Conservation (phyloP, 179 eudicot species). For the Camellia oleifera region DNA sequence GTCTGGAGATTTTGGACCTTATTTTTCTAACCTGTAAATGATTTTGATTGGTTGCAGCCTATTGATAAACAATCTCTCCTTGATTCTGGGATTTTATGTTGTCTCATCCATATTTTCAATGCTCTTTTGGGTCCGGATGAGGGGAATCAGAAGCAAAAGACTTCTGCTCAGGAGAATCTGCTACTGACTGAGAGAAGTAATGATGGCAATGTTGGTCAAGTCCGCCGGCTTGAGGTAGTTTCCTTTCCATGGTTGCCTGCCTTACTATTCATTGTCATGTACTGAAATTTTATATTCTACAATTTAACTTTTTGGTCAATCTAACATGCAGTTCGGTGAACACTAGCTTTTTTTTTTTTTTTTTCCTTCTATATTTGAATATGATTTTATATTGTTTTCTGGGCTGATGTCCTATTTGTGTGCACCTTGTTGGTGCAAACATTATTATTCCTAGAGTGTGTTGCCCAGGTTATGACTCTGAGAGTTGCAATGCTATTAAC, state of each 20-base stretch:
- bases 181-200: slow-evolving; percentile 19
- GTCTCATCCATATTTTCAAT: slow-evolving; percentile 82
- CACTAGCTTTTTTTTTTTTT: too few relatives aligned
- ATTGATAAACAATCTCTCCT: slow-evolving; percentile 96
- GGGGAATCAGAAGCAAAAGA: slow-evolving; percentile 31
- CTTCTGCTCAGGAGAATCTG: slow-evolving; percentile 28
- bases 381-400: neutral
- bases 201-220: slow-evolving; percentile 35
- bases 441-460: neutral
- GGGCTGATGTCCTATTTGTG: neutral
- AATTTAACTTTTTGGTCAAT: neutral
- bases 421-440: slow-evolving; percentile 8
- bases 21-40: slow-evolving; percentile 1
- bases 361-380: slow-evolving; percentile 6
- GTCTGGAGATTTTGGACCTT: neutral
- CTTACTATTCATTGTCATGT: neutral
- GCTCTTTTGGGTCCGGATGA: slow-evolving; percentile 73
- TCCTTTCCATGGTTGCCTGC: neutral
- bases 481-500: neutral
- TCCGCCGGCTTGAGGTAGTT: slow-evolving; percentile 82
- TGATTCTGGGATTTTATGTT: slow-evolving; percentile 95
- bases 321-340: too few relatives aligned
- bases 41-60: slow-evolving; percentile 48
- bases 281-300: neutral
- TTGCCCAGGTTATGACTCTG: neutral